Conservation (phyloP, 1,284 basidiomycete species). For the Pholiota adiposa region DNA sequence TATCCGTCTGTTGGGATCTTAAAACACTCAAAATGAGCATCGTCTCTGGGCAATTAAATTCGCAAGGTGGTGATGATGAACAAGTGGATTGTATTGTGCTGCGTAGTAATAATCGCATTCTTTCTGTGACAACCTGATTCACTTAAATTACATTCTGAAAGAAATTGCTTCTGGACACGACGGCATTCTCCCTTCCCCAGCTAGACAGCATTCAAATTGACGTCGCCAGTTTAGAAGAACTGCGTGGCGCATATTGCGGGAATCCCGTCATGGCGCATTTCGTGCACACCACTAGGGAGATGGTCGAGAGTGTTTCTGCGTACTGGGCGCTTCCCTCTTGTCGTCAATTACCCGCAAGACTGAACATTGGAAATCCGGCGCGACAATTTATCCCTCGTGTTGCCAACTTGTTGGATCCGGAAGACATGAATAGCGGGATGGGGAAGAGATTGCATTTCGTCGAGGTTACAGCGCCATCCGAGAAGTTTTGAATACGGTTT, state of each 20-base stretch:
- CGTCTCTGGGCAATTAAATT: slow-evolving; percentile 4
- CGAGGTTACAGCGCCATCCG: no score
- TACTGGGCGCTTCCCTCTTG: slow-evolving; percentile 6
- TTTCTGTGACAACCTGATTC: neutral
- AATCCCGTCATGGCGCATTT: slow-evolving; percentile 13
- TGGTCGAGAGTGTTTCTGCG: slow-evolving; percentile 2
- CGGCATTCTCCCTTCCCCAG: slow-evolving; percentile 1
- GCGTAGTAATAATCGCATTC: no score
- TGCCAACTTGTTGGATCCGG: no score
- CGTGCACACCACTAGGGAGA: neutral
- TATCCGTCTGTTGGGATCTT: neutral
- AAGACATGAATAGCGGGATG: no score
- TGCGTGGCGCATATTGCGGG: slow-evolving; percentile 12
- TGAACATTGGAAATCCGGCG: neutral
- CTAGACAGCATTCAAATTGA: slow-evolving; percentile 6
- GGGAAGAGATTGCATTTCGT: no score
- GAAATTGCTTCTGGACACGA: slow-evolving; percentile 17
- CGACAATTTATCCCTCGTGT: neutral
- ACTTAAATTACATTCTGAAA: neutral
- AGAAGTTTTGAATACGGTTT: no score
- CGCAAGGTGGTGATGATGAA: neutral
- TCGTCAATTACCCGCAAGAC: neutral
- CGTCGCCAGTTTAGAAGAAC: slow-evolving; percentile 11
- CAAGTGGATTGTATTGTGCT: slow-evolving; percentile 12
- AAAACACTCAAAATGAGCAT: slow-evolving; percentile 8